Evolutionary conservation across 2,329 filamentous ascomycete species (phyloP).

Genomic region (Rasamsonia emersonii): DNA sequence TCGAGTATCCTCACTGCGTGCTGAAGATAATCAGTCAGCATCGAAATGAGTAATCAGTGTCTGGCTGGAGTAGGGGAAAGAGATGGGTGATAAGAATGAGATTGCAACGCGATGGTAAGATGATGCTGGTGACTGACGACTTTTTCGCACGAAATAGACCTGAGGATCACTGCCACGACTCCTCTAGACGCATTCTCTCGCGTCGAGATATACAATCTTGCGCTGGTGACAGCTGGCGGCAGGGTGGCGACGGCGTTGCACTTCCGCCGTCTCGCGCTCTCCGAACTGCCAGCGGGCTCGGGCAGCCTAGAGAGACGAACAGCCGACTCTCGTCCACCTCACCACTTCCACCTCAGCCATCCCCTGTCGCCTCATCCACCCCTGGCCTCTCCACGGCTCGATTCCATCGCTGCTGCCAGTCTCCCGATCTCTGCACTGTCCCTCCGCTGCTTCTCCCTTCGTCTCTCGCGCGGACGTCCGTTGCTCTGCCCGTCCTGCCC

Average conservation of each 20-base stretch:
- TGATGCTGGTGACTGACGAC: no score
- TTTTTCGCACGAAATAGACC: no score
- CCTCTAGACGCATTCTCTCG: neutral
- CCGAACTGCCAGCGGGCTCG: slow-evolving; percentile 16
- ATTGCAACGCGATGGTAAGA: no score
- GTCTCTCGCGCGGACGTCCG: slow-evolving; percentile 4
- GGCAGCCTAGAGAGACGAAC: slow-evolving; percentile 7
- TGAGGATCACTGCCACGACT: no score
- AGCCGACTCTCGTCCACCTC: slow-evolving; percentile 16
- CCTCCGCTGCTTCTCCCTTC: neutral
- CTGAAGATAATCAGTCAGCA: no score
- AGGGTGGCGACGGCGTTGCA: slow-evolving; percentile 15
- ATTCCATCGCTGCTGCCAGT: no score
- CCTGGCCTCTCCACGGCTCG: no score
- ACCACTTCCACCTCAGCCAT: slow-evolving; percentile 22
- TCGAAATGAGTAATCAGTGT: no score
- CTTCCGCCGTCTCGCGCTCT: slow-evolving; percentile 26
- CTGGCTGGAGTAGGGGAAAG: no score
- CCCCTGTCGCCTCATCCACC: slow-evolving; percentile 13
- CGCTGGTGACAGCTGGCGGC: neutral
- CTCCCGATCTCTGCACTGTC: slow-evolving; percentile 4
- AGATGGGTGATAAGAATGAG: no score
- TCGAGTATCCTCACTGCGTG: no score
- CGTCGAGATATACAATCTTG: neutral
- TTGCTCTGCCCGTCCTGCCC: slow-evolving; percentile 14